A percentile compares a stretch with the other conserved stretches of the same genome.
Evolutionary conservation across 1,284 basidiomycete species (phyloP).

Genomic region (Megacollybia platyphylla): DNA sequence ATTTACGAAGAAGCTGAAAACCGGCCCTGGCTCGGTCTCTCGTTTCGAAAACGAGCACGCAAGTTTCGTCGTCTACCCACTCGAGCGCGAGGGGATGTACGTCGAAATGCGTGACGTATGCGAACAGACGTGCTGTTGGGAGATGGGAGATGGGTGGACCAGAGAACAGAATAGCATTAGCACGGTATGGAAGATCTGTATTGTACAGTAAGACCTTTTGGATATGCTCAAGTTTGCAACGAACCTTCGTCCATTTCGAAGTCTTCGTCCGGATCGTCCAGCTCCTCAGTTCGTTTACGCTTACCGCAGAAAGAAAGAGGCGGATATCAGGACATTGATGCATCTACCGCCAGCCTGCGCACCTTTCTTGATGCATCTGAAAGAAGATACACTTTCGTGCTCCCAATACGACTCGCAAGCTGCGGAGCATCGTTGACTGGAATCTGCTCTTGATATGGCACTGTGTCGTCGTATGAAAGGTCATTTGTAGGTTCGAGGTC

Average conservation of each 20-base stretch:
- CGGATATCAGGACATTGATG: constrained; percentile 34
- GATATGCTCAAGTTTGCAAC: constrained; percentile 1
- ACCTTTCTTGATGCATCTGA: constrained; percentile 42
- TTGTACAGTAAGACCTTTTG: background rate
- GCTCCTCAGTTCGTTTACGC: constrained; percentile 39
- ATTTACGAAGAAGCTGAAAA: constrained; percentile 35
- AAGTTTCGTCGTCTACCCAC: constrained; percentile 72
- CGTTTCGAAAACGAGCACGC: constrained; percentile 58
- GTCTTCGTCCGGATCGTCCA: constrained; percentile 26
- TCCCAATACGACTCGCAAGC: constrained; percentile 54
- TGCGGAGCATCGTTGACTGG: constrained; percentile 14
- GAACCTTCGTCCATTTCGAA: constrained; percentile 31
- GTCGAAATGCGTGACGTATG: constrained; percentile 64
- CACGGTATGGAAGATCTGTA: constrained; percentile 29
- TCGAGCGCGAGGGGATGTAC: constrained; percentile 57
- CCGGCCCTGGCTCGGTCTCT: constrained; percentile 39
- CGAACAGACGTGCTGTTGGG: constrained; percentile 59
- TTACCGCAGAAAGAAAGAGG: constrained; percentile 23
- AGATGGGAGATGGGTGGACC: constrained; percentile 62
- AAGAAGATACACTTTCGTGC: constrained; percentile 55
- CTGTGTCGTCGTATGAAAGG: constrained; percentile 37
- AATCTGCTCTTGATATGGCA: constrained; percentile 38
- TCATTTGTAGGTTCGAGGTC: background rate
- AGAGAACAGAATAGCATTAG: constrained; percentile 57
- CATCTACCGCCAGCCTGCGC: constrained; percentile 53